Conservation (phyloP, 1,284 basidiomycete genomes). For the Ceratobasidium sp. region DNA sequence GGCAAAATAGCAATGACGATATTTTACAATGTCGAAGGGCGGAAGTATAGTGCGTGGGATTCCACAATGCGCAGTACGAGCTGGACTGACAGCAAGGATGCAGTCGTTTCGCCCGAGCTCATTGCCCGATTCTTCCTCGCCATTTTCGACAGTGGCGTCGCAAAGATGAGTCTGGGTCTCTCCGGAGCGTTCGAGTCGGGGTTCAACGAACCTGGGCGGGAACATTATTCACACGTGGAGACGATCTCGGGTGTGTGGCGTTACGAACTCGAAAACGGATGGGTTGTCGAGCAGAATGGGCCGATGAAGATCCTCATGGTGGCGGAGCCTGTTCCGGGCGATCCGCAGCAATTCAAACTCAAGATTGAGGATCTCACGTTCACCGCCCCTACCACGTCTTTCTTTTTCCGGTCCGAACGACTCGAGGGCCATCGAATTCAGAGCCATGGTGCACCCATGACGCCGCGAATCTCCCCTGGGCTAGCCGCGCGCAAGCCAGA, state of each 20-base stretch:
- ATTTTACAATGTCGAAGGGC: constrained; percentile 25
- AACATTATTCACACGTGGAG: neutral
- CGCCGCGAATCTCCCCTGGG: constrained; percentile 31
- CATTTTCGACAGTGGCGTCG: constrained; percentile 15
- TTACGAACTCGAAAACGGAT: constrained; percentile 23
- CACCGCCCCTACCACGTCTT: constrained; percentile 10
- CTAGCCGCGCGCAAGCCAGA: constrained; percentile 13
- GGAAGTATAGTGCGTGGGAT: constrained; percentile 12
- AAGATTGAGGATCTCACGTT: constrained; percentile 12
- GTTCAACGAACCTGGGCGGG: neutral
- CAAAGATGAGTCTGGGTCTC: constrained; percentile 23
- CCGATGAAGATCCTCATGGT: neutral
- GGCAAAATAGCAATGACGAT: constrained; percentile 16
- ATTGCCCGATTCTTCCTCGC: constrained; percentile 28
- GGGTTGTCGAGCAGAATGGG: constrained; percentile 26
- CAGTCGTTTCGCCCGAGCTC: constrained; percentile 18
- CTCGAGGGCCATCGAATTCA: constrained; percentile 12
- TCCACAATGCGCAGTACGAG: neutral
- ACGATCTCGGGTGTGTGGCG: constrained; percentile 15
- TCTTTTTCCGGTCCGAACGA: constrained; percentile 7
- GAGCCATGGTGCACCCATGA: constrained; percentile 11
- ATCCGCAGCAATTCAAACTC: constrained; percentile 1
- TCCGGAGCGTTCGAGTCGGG: constrained; percentile 7
- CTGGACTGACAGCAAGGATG: neutral
- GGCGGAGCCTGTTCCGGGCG: neutral